Base-by-base conservation (phyloP, 2,329 filamentous ascomycete species). In the Aspergillus unguis region DNA sequence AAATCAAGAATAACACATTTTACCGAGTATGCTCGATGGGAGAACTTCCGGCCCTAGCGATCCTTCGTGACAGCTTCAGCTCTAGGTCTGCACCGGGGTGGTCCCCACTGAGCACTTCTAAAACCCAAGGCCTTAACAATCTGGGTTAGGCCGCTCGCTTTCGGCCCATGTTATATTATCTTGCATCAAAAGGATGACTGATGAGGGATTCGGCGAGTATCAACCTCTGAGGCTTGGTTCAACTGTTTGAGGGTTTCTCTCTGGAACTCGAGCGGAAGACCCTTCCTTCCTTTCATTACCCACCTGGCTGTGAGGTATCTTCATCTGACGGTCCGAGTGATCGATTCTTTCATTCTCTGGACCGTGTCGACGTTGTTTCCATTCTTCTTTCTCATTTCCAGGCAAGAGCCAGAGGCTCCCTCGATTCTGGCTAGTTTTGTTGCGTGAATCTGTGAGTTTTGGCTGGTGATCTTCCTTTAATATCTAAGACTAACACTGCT, bases 361-460 rank as follows among this genome's bases (percentile, higher is more conserved):
- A 44, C 36, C 55, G 23, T 26, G 23, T 46, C 36, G 4, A 26
- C 23, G 41, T 28, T 32, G 7, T n/a, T 44, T n/a, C n/a, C 28
- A 29, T 42, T 53, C 50, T 45, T 60, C 42, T 54, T 55, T 58
- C 58, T 52, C 53, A 42, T 57, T 55, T 38, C 35, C 33, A 52
- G 25, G 29, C 48, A 56, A 62, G 65, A 56, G 67, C 66, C 65
- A 58, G 66, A 65, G 49, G 65, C 66, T 69, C 65, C 60, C 53
- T 52, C 44, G 41, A 7, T 50, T 43, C 43, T 38, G 36, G 17
- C 36, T 43, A 52, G 49, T 50, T 48, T 53, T 49, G 45, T 38
- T 48, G 44, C 28, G 49, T 50, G 48, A 53, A 44, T 52, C 36
- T 48, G 61, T 64, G 58, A 60, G 56, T 61, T 49, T 44, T 58